These are phyloP conservation scores for Pholiota conissans DNA, from an alignment of 768 basidiomycete genomes.

Conservation along the genomic window DNA sequence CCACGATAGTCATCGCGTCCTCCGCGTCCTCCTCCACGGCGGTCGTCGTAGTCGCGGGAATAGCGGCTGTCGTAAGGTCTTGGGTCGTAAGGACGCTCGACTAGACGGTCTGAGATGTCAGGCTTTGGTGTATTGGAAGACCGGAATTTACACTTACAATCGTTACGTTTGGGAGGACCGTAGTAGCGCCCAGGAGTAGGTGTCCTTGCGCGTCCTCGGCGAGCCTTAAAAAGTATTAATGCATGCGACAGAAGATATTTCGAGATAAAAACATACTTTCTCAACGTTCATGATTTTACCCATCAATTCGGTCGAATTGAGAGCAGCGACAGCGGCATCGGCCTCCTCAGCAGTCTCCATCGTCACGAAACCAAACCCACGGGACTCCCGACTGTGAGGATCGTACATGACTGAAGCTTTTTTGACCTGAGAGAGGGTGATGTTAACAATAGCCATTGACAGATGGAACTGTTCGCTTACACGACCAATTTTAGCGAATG, in stretches of 20 bases:
- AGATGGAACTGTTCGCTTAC: conserved; percentile 16
- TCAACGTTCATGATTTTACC: conserved; percentile 90
- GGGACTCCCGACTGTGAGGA: conserved; percentile 67
- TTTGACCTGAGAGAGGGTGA: conserved; percentile 49
- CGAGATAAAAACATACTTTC: conserved; percentile 50
- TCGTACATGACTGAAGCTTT: conserved; percentile 75
- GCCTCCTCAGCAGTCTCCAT: conserved; percentile 79
- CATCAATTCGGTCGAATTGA: conserved; percentile 82
- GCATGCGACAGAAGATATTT: not conserved
- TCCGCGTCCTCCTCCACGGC: conserved; percentile 41
- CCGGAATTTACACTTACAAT: conserved; percentile 42
- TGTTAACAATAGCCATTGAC: conserved; percentile 1
- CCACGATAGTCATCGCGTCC: conserved; percentile 46
- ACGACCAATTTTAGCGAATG: conserved; percentile 82
- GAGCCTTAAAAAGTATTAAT: conserved; percentile 52
- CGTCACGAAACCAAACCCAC: conserved; percentile 82
- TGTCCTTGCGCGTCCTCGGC: conserved; percentile 85
- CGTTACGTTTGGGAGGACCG: conserved; percentile 83
- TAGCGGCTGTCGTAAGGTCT: conserved; percentile 91
- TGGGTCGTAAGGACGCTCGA: conserved; percentile 88
- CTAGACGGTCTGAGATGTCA: conserved; percentile 33
- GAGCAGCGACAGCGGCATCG: conserved; percentile 82
- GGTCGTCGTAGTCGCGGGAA: conserved; percentile 61
- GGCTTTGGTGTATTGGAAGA: conserved; percentile 1
- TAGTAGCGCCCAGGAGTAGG: conserved; percentile 96